Evolutionary conservation across 2,329 filamentous ascomycete species (phyloP), one percentile per base, ranked within the genome.

Genomic region (Chrysosporium queenslandicum): DNA sequence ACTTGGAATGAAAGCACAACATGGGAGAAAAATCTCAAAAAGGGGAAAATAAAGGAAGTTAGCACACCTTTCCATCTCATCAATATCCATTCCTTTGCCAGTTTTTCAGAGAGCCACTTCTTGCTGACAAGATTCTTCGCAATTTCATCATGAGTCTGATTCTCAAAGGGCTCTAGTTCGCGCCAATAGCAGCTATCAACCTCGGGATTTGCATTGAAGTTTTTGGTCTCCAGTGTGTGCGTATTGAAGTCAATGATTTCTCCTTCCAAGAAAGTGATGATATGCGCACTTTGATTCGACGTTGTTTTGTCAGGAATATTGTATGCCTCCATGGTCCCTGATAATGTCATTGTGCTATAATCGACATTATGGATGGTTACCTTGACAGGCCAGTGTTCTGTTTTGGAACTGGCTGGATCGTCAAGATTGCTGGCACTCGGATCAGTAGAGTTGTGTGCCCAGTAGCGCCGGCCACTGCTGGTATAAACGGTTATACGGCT

Each of bases 241-340:
- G 61, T 68, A 57, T 72, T 71, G 58, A 85, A 80, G 62, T 85
- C 82, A 55, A 85, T 77, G 55, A 85, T 83, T 61, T 85, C 82
- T 51, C 82, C 82, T 69, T 84, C 81, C 41, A 85, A 73, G 61
- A 80, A 85, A 2, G 56, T 59, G 23, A 58, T 52, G 53, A 85
- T 85, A 54, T 74, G 73, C 14, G 71, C 69, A 47, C 67, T 66
- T 46, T 67, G 66, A 2, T 64, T 67, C 16, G 65, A 62, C 0
- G 67, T 66, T 7, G 73, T 71, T 52, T 74, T 74, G 55, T 76
- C 71, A 1, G 81, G 81, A 11, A 83, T 81, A 58, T 85, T 81
- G 67, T 82, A 83, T 3, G 82, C 82, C 65, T 83, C 80, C 82
- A 85, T 85, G 6, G 80, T 84, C 3, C 81, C 82, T 20, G 79